Evolutionary conservation across 345 rosid genomes (phyloP), one percentile per base, ranked within the genome.

Genomic region (Capsella bursapastoris): DNA sequence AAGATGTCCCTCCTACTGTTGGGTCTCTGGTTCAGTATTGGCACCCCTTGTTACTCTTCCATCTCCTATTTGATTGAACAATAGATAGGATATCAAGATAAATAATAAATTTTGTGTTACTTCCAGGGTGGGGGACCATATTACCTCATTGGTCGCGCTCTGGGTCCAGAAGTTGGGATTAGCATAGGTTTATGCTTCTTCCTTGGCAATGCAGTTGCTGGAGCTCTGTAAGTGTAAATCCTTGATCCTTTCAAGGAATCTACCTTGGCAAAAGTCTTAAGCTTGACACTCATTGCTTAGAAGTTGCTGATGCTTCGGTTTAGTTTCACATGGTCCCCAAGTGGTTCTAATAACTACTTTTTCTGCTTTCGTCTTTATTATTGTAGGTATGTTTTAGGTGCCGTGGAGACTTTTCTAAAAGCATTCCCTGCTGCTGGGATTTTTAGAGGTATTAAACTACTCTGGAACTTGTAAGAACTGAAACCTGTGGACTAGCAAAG

Each of bases 131-230:
- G 99, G 52, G 98, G 99, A 25, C 99, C 99, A 63, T 96, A 96
- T 80, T 96, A 96, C 82, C 96, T 96, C 79, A 96, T 96, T 80
- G 99, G 99, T 64, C 99, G 99, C 55, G 98, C 99, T 63, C 91
- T 96, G 85, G 99, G 99, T 76, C 99, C 99, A 27, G 99, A 96
- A 87, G 98, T 96, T 77, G 99, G 99, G 77, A 91, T 96, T 73
- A 96, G 99, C 83, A 96, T 96, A 82, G 99, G 99, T 73, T 83
- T 96, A 68, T 96, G 99, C 83, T 96, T 96, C 80, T 96, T 96
- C 82, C 96, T 92, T 76, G 99, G 99, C 44, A 96, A 90, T 87
- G 99, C 99, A 8, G 93, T 96, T 82, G 97, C 99, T 62, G 99
- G 99, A 84, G 86, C 99, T 72, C 89, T 96, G 99, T 96, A 78